phyloP scores from a whole-genome alignment of 768 basidiomycete genomes.

The Kwoniella dendrophila region DNA sequence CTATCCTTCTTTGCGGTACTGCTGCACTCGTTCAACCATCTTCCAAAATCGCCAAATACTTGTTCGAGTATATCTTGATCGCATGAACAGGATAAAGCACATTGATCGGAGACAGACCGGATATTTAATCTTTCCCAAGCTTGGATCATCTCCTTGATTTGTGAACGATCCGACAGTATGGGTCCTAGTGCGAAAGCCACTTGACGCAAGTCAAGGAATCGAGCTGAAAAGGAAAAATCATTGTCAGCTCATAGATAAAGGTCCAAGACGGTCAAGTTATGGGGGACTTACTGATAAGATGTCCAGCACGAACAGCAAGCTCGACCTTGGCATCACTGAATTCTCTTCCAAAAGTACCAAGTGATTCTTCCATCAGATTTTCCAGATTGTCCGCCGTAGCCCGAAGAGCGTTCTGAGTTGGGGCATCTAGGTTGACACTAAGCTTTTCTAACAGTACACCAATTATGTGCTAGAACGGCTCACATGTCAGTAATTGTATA shows the following conservation, averaged over 20 bases:
- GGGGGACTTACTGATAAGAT: conserved; percentile 35
- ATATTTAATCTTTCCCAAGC: conserved; percentile 40
- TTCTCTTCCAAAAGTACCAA: conserved; percentile 16
- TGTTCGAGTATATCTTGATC: conserved; percentile 81
- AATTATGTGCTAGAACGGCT: conserved; percentile 31
- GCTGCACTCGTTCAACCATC: conserved; percentile 27
- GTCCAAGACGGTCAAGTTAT: neutral
- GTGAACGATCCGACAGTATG: conserved; percentile 26
- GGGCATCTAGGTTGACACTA: neutral
- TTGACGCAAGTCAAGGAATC: conserved; percentile 39
- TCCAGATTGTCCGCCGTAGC: conserved; percentile 29
- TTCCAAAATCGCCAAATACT: conserved; percentile 55
- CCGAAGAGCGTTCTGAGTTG: conserved; percentile 18
- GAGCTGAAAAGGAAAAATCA: conserved; percentile 21
- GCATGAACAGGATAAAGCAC: conserved; percentile 30
- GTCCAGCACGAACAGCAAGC: conserved; percentile 33
- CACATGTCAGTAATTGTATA: neutral
- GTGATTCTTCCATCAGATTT: conserved; percentile 22
- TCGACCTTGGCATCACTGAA: conserved; percentile 36
- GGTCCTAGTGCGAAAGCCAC: conserved; percentile 31
- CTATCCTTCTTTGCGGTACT: neutral
- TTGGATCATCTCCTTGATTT: conserved; percentile 25
- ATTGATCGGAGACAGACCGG: conserved; percentile 28
- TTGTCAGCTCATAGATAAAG: neutral
- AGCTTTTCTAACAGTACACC: conserved; percentile 20